Evolutionary conservation across 176 grass and related monocot genomes (phyloP), one percentile per base, ranked within the genome.

Genomic region (Carex scoparia): DNA sequence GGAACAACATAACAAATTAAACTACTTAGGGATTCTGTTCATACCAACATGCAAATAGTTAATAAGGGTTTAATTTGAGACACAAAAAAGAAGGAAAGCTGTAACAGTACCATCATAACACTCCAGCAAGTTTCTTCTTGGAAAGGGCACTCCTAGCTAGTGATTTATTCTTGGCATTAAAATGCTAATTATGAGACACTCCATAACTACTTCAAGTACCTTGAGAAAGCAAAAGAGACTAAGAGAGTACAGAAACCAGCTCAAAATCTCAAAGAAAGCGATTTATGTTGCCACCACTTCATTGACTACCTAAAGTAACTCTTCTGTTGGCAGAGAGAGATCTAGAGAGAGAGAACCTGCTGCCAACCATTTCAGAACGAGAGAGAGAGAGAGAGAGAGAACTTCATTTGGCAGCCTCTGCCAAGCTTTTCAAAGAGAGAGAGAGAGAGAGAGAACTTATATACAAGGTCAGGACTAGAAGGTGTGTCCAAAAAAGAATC

Each of bases 151-250:
- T 32, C 1, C 27, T 58, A 79, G 30, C 27, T 58, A 79, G 30
- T 79, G 28, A 79, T 57, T 77, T 30, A 5, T 18, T 6, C 27
- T 58, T 1, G 14, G 74, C 74, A 57, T 79, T 79, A 58, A 79
- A 53, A 58, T 79, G 74, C 74, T 79, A 79, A 79, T 79, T 79
- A 79, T 79, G 74, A 79, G 51, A 79, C 12, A 51, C 74, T 58
- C 74, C 30, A 37, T 35, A 79, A 35, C 74, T 58, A 58, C 49
- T 57, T 56, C 27, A 58, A 79, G 74, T 58, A 16, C 51, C 28
- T 35, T 15, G 13, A 53, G 49, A 57, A 54, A 57, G 51, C 1
- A 56, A 57, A 78, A 16, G 51, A 78, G 51, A 78, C 51, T 28
- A 78, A 16, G 51, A 78, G 51, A 78, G 74, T 28, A 78, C 51